Evolutionary conservation across 1,139 yeast genomes (phyloP).

Genomic region (Suhomyces yuchorum): DNA sequence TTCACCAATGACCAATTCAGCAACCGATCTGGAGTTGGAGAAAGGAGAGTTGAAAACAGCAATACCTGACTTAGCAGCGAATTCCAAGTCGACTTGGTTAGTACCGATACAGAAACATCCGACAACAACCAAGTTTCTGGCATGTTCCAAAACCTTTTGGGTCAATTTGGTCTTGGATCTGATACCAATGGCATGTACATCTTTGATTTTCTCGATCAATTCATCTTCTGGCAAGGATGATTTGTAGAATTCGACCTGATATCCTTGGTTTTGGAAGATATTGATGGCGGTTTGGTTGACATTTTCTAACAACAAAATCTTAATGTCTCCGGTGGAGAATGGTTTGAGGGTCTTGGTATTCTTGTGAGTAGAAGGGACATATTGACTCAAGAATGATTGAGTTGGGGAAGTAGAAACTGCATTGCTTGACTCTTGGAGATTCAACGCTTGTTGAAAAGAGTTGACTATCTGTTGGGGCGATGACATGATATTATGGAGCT

Average conservation of each 20-base stretch:
- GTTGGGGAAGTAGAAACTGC: conserved; percentile 80
- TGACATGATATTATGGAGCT: conserved; percentile 44
- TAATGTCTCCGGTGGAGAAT: conserved; percentile 88
- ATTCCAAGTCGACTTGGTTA: conserved; percentile 92
- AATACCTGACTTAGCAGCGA: conserved; percentile 90
- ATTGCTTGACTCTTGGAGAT: conserved; percentile 57
- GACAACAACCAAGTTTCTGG: conserved; percentile 83
- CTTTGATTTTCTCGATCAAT: conserved; percentile 88
- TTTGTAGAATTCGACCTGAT: conserved; percentile 94
- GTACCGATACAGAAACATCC: conserved; percentile 99
- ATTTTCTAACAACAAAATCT: conserved; percentile 86
- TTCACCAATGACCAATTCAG: conserved; percentile 96
- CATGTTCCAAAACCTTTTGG: conserved; percentile 74
- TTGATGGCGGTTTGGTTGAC: conserved; percentile 90
- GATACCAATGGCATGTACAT: conserved; percentile 96
- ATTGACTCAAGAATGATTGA: conserved; percentile 51
- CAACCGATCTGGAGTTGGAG: conserved; percentile 97
- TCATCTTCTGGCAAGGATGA: conserved; percentile 90
- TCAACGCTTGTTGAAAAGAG: conserved; percentile 56
- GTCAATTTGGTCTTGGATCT: conserved; percentile 95
- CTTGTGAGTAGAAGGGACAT: conserved; percentile 45
- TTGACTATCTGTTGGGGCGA: conserved; percentile 69
- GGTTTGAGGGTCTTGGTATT: conserved; percentile 78
- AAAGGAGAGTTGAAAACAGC: conserved; percentile 99
- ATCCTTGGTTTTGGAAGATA: conserved; percentile 85